Percentiles rank a stretch among this genome's conserved stretches.
These are phyloP conservation scores for Lignosus rhinocerotis DNA, from an alignment of 1,284 basidiomycete species.

Conservation along the genomic window DNA sequence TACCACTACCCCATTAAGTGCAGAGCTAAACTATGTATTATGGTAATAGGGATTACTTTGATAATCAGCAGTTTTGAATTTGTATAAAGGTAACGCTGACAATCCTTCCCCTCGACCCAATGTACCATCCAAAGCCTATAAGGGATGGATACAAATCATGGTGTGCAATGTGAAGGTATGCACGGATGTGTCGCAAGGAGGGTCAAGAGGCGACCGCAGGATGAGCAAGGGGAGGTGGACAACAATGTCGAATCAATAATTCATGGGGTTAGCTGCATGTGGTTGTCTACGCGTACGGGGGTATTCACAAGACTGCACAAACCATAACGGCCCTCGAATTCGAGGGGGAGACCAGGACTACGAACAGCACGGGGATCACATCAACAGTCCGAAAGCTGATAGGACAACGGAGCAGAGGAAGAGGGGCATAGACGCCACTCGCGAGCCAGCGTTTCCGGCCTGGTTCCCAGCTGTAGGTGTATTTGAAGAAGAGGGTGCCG, in stretches of 20 bases:
- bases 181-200: neutral
- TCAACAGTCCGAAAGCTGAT: slow-evolving; percentile 2
- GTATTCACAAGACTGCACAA: neutral
- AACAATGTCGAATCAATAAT: neutral
- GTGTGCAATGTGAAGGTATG: neutral
- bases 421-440: neutral
- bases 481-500: neutral
- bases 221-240: neutral
- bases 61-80: no score
- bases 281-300: neutral
- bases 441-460: neutral
- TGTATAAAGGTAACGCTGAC: no score
- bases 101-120: no score
- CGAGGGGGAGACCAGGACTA: no score
- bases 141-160: neutral
- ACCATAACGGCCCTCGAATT: neutral
- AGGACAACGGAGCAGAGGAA: slow-evolving; percentile 1
- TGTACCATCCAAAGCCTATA: no score
- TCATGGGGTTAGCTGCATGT: neutral
- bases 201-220: neutral
- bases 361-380: neutral
- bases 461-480: neutral
- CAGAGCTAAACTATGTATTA: no score
- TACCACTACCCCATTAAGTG: slow-evolving; percentile 28
- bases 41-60: no score